Evolutionary conservation across 352 stramenopile genomes (phyloP), one percentile per base, ranked within the genome.

Genomic region (Phytophthora pini): DNA sequence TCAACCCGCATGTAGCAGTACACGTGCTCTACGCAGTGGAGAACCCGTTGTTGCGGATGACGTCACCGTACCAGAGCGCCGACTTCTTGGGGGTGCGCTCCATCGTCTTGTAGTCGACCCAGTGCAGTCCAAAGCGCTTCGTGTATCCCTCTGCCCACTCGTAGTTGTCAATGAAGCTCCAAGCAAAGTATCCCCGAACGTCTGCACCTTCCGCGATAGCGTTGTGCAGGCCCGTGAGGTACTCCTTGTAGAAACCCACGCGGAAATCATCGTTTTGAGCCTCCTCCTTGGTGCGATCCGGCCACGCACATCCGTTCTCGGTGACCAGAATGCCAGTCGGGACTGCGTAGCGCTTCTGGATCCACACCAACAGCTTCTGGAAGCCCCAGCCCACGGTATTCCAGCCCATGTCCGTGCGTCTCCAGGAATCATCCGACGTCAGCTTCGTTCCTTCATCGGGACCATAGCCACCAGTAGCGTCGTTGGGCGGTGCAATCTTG

Each of bases 111-210:
- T 87, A 89, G 70, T 87, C 50, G 29, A 91, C 80, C 74, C 76
- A 89, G 64, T 80, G 65, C 41, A 90, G 44, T 2, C 82, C 82
- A 31, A 90, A 88, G 43, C 82, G 82, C 68, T 87, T 89, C 11
- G 56, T 49, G 65, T 87, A 91, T n/a, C 79, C 80, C 40, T 80
- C 66, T 2, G 92, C 76, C 94, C 94, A 98, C 69, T 98, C 93
- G 63, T 95, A 98, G 39, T 98, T 98, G 72, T 98, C 91, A 24
- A 96, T 74, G 12, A 98, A 87, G 52, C 77, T 93, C 93, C 93
- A 98, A 20, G 87, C 88, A 80, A 96, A 98, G 67, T 97, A 98
- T 13, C 87, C 90, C 50, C 82, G 82, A 34, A 90, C 79, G 59
- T 90, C 82, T 2, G 75, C 82, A 20, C 77, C 77, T 59, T 88